phyloP scores from a whole-genome alignment of 495 filamentous ascomycete genomes.

The Parmelia sp. region DNA sequence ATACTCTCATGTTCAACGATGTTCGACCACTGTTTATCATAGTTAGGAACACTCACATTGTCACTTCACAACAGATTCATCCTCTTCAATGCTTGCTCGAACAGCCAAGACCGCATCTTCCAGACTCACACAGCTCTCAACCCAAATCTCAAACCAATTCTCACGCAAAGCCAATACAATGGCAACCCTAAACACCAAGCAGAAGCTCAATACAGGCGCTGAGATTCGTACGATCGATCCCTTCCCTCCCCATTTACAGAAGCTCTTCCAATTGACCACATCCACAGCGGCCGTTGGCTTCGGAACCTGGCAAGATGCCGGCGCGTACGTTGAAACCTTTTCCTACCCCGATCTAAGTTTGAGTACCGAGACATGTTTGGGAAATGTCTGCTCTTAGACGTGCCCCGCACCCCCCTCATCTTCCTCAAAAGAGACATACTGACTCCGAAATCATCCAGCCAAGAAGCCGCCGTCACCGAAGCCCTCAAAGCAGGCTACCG shows the following conservation, averaged over 20 bases:
- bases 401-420: no score
- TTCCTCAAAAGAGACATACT: no score
- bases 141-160: constrained; percentile 17
- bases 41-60: neutral
- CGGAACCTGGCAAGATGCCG: constrained; percentile 45
- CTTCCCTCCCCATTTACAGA: neutral
- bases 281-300: constrained; percentile 25
- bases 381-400: no score
- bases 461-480: constrained; percentile 42
- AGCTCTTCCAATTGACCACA: neutral
- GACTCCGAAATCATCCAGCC: no score
- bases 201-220: constrained; percentile 46
- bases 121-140: constrained; percentile 23
- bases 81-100: constrained; percentile 8
- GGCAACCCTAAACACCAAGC: constrained; percentile 33
- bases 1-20: no score
- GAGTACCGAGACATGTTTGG: no score
- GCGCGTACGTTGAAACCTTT: no score
- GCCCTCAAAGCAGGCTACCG: constrained; percentile 53
- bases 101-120: constrained; percentile 12
- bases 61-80: no score
- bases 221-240: constrained; percentile 33
- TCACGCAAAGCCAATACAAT: constrained; percentile 21
- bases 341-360: no score
- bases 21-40: no score